A percentile compares a stretch with the other conserved stretches of the same genome.
Conservation (phyloP, 2,329 filamentous ascomycete species). For the Colletotrichum lentis region DNA sequence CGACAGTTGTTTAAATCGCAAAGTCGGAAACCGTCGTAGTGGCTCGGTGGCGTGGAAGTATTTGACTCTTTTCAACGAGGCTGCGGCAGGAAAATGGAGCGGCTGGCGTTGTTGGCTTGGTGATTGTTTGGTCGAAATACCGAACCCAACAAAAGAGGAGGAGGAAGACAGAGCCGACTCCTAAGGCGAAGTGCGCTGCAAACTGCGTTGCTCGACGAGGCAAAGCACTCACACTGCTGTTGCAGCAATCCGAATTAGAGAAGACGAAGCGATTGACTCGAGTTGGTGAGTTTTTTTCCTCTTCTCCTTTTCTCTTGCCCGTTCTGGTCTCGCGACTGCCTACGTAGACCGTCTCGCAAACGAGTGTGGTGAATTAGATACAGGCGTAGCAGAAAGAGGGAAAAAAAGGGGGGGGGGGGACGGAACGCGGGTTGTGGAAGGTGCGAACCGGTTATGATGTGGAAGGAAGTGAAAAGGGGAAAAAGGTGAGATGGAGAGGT, state of each 20-base stretch:
- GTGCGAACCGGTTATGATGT: constrained; percentile 25
- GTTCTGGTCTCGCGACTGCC: constrained; percentile 27
- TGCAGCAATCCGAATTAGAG: constrained; percentile 8
- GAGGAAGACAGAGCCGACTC: constrained; percentile 13
- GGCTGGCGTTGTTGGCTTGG: constrained; percentile 22
- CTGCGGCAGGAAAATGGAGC: constrained; percentile 6
- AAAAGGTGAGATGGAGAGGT: constrained; percentile 7
- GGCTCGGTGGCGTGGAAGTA: background rate
- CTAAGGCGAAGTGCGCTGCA: constrained; percentile 1
- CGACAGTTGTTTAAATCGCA: constrained; percentile 20
- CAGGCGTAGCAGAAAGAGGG: constrained; percentile 21
- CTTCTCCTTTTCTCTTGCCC: background rate
- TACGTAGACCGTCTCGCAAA: constrained; percentile 24
- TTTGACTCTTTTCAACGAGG: background rate
- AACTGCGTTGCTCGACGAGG: background rate
- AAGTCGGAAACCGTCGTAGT: constrained; percentile 4
- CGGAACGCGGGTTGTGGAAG: constrained; percentile 29
- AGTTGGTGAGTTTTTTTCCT: background rate
- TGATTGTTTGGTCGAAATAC: constrained; percentile 8
- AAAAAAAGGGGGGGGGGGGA: constrained; percentile 35
- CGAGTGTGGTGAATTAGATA: constrained; percentile 33
- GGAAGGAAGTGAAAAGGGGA: constrained; percentile 7
- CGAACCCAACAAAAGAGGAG: constrained; percentile 1
- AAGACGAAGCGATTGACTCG: constrained; percentile 23
- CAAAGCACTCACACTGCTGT: constrained; percentile 1